Evolutionary conservation across 495 filamentous ascomycete genomes (phyloP).

Genomic region (Lichina pygmaea): DNA sequence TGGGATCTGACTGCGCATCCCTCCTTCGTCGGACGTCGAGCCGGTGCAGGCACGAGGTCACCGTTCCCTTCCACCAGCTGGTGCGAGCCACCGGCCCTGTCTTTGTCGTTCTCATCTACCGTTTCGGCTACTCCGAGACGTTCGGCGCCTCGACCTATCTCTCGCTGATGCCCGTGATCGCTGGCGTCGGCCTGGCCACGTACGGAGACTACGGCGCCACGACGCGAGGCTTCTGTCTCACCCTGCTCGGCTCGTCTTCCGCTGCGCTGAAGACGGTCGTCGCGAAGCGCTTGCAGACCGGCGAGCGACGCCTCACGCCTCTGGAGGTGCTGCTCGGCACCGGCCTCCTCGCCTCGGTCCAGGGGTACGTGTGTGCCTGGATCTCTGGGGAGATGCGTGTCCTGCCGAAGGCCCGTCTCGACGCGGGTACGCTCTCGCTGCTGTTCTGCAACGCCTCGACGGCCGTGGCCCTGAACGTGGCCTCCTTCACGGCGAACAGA

Average conservation of each 20-base stretch:
- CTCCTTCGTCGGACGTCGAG: neutral
- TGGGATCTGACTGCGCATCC: neutral
- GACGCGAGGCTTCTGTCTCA: conserved; percentile 21
- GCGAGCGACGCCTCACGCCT: conserved; percentile 19
- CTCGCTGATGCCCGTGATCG: conserved; percentile 25
- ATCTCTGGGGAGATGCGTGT: conserved; percentile 18
- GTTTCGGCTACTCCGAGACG: conserved; percentile 17
- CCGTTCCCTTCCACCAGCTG: conserved; percentile 31
- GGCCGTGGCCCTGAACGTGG: conserved; percentile 25
- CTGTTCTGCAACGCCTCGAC: conserved; percentile 21
- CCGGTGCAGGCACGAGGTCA: conserved; percentile 19
- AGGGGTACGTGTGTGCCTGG: conserved; percentile 21
- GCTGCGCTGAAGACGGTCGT: conserved; percentile 28
- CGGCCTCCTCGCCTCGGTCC: conserved; percentile 24
- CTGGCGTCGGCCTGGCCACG: conserved; percentile 26
- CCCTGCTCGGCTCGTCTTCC: conserved; percentile 23
- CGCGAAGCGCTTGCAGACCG: conserved; percentile 28
- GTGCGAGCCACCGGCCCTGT: conserved; percentile 27
- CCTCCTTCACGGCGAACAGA: conserved; percentile 28
- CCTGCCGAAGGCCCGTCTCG: conserved; percentile 3
- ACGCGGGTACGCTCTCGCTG: conserved; percentile 5
- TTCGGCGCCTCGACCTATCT: conserved; percentile 24
- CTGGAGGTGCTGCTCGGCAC: conserved; percentile 27
- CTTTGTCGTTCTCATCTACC: conserved; percentile 27
- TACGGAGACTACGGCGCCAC: conserved; percentile 32